Conservation (phyloP, 345 rosid genomes). For the Chamaenerion angustifolium region DNA sequence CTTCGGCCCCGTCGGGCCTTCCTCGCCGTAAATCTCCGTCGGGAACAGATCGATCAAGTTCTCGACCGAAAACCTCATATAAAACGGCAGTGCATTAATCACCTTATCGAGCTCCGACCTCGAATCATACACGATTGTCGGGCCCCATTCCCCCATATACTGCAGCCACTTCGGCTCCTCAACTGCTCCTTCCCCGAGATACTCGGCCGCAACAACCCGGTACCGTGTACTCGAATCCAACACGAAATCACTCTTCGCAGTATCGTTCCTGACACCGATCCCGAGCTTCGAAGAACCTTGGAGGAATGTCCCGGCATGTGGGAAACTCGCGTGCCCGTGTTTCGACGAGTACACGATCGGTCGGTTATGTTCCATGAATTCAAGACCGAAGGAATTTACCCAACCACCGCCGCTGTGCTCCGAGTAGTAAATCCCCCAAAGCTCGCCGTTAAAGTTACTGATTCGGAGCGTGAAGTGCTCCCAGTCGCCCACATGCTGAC, state of each 20-base stretch:
- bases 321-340: slow-evolving; percentile 81
- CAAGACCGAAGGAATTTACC: slow-evolving; percentile 53
- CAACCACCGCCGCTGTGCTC: slow-evolving; percentile 88
- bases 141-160: slow-evolving; percentile 98
- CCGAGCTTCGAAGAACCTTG: slow-evolving; percentile 76
- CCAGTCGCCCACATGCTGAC: slow-evolving; percentile 86
- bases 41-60: slow-evolving; percentile 73
- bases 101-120: slow-evolving; percentile 67
- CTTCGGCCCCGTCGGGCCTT: slow-evolving; percentile 94
- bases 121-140: slow-evolving; percentile 61
- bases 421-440: slow-evolving; percentile 65
- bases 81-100: slow-evolving; percentile 43
- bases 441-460: slow-evolving; percentile 77
- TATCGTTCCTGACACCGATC: slow-evolving; percentile 63
- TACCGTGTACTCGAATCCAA: slow-evolving; percentile 68
- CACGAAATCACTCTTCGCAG: slow-evolving; percentile 35
- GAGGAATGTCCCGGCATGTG: slow-evolving; percentile 63
- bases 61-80: slow-evolving; percentile 64
- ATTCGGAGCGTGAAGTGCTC: slow-evolving; percentile 80
- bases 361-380: slow-evolving; percentile 48
- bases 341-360: slow-evolving; percentile 66
- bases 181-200: slow-evolving; percentile 45
- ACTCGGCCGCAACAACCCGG: slow-evolving; percentile 62
- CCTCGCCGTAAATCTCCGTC: slow-evolving; percentile 82
- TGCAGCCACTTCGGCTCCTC: slow-evolving; percentile 73